Evolutionary conservation across 2,329 filamentous ascomycete genomes (phyloP).

Genomic region (Furcasterigmium sp.): DNA sequence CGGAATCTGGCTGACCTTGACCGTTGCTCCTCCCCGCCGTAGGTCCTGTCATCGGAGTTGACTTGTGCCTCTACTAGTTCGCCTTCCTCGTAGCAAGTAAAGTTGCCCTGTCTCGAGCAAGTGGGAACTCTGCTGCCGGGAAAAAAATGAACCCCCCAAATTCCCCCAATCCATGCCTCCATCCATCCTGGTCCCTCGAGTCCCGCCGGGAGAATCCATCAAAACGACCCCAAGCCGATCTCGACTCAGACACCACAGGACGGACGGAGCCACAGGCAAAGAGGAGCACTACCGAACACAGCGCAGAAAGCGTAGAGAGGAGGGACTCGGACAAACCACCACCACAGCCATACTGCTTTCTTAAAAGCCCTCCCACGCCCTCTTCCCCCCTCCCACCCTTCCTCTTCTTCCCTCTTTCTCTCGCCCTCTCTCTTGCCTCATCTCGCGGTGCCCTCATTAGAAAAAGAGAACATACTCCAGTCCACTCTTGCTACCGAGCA

Average conservation of each 20-base stretch:
- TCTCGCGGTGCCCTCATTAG: constrained; percentile 2
- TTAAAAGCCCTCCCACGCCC: background rate
- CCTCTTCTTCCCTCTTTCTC: constrained; percentile 16
- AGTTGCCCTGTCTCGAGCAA: no score
- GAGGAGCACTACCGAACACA: background rate
- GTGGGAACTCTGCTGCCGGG: no score
- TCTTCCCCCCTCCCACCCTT: constrained; percentile 10
- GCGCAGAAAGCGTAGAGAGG: no score
- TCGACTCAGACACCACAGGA: background rate
- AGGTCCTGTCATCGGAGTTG: constrained; percentile 5
- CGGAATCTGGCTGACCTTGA: background rate
- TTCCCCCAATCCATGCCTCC: background rate
- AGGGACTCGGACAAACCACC: background rate
- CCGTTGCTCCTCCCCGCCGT: constrained; percentile 3
- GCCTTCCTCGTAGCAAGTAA: no score
- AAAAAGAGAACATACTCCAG: background rate
- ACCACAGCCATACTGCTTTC: background rate
- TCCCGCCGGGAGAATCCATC: background rate
- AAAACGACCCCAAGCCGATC: background rate
- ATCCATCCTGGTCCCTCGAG: background rate
- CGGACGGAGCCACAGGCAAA: background rate
- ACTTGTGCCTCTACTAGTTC: constrained; percentile 4
- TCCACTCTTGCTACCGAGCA: background rate
- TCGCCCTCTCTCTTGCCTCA: constrained; percentile 16
- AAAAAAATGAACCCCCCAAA: background rate